Base-by-base conservation (phyloP, 2,329 filamentous ascomycete species). In the Fusarium graminum region DNA sequence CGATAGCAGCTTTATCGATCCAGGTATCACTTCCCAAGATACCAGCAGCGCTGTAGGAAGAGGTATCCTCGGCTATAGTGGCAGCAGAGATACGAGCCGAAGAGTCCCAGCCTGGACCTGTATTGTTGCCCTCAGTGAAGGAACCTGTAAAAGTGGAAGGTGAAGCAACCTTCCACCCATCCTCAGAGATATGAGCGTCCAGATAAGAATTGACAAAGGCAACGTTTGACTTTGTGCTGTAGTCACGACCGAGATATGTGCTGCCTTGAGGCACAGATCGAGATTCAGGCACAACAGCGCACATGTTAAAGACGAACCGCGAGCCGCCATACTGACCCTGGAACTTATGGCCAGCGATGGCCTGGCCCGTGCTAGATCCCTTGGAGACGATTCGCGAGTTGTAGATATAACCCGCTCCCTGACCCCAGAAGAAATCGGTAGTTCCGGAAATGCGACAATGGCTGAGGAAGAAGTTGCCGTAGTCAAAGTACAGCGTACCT, bases 31-130 rank as follows among this genome's bases (percentile, higher is more conserved):
- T 71, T 13, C 74, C 74, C 12, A 77, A 62, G 7, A 77, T 58
- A 30, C 65, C 70, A 4, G 80, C 81, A 4, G 75, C 79, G 2
- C 78, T 88, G 58, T 77, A 74, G 64, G 88, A 86, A 63, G 90
- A 85, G 59, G 75, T 82, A 45, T 80, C 70, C 2, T 77, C 78
- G 46, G 67, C 53, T 1, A 76, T 45, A 11, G 70, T 69, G 3
- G 54, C 72, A 8, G 43, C 57, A 17, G 74, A 70, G 2, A 59
- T 51, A 16, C 75, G 72, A 32, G 60, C 65, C 2, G 66, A 64
- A 4, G 72, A 64, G 8, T 65, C 64, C 32, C 60, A 69, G 5
- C 75, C 75, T 6, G 74, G 70, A 0, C 75, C 75, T 2, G 75
- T 76, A 50, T 77, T 77, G 63, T 77, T 77, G 10, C 69, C 69